Percentiles rank a stretch among this genome's conserved stretches.
phyloP scores from a whole-genome alignment of 2,329 filamentous ascomycete genomes.

The Bipolaris zeicola region DNA sequence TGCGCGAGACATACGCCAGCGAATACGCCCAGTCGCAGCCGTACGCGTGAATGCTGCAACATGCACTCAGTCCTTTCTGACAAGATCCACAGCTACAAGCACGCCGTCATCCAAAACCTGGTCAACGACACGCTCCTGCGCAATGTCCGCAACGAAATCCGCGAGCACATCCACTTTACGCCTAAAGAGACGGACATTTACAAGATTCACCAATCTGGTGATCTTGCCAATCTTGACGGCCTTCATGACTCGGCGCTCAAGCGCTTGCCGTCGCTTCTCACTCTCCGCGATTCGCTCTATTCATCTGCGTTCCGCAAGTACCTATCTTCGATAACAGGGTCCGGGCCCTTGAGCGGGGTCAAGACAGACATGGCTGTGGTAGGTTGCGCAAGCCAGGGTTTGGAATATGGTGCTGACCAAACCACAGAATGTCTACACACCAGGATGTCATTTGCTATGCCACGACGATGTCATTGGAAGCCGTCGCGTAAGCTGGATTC shows the following conservation, averaged over 20 bases:
- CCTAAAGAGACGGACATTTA: constrained; percentile 99
- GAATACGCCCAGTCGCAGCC: constrained; percentile 49
- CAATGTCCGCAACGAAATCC: constrained; percentile 85
- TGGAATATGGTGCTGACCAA: constrained; percentile 17
- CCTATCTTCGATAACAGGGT: constrained; percentile 81
- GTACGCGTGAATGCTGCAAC: constrained; percentile 31
- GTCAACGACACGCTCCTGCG: constrained; percentile 83
- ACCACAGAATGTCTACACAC: constrained; percentile 82
- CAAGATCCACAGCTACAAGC: constrained; percentile 69
- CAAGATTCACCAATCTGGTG: constrained; percentile 98
- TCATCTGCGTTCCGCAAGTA: constrained; percentile 88
- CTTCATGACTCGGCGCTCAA: constrained; percentile 84
- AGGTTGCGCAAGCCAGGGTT: constrained; percentile 11
- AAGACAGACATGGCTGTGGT: constrained; percentile 98
- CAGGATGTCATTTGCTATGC: constrained; percentile 92
- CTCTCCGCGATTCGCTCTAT: constrained; percentile 93
- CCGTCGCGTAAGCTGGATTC: constrained; percentile 91
- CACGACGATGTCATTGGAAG: constrained; percentile 99
- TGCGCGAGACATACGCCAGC: constrained; percentile 42
- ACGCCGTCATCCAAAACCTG: constrained; percentile 83
- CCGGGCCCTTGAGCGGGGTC: constrained; percentile 83
- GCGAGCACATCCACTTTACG: constrained; percentile 89
- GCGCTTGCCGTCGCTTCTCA: constrained; percentile 86
- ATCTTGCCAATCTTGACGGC: constrained; percentile 94
- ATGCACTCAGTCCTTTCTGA: constrained; percentile 11